These are phyloP conservation scores for Hymenoscyphus fraxineus DNA, from an alignment of 2,329 filamentous ascomycete species.

Conservation along the genomic window DNA sequence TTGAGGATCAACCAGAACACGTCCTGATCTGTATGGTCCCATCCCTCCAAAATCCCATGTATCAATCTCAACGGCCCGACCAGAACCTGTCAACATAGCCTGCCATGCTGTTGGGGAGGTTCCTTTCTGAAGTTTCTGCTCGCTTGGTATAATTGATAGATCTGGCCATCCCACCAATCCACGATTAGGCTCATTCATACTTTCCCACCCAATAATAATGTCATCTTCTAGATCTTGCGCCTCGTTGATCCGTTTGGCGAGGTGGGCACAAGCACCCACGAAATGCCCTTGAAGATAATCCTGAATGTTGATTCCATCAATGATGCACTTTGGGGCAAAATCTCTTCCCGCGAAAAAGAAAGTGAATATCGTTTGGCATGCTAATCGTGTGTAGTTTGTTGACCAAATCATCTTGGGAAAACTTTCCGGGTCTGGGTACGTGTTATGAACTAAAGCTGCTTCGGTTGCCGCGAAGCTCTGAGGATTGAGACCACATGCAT, in stretches of 20 bases:
- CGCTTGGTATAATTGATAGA: slow-evolving; percentile 73
- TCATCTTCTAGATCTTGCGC: slow-evolving; percentile 84
- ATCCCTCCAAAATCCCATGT: slow-evolving; percentile 92
- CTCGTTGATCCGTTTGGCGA: slow-evolving; percentile 81
- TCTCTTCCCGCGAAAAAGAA: slow-evolving; percentile 87
- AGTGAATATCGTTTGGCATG: slow-evolving; percentile 86
- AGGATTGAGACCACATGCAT: slow-evolving; percentile 88
- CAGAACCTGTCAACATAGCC: slow-evolving; percentile 85
- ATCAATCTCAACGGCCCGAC: slow-evolving; percentile 82
- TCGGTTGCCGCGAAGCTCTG: slow-evolving; percentile 80
- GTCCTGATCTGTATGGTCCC: slow-evolving; percentile 86
- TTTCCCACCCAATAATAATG: slow-evolving; percentile 93
- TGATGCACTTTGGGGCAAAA: slow-evolving; percentile 93
- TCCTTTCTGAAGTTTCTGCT: slow-evolving; percentile 88
- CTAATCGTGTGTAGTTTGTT: slow-evolving; percentile 89
- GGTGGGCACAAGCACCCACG: slow-evolving; percentile 70
- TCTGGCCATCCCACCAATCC: slow-evolving; percentile 83
- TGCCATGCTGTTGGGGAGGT: slow-evolving; percentile 94
- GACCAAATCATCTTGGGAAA: slow-evolving; percentile 99
- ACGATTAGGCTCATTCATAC: slow-evolving; percentile 88
- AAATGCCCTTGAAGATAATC: slow-evolving; percentile 91
- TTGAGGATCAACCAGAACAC: slow-evolving; percentile 78
- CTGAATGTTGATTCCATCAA: slow-evolving; percentile 92
- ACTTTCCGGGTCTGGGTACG: slow-evolving; percentile 74
- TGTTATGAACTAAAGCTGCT: slow-evolving; percentile 92